Evolutionary conservation across 225 moss, liverwort and hornwort species (phyloP), one percentile per base, ranked within the genome.

Genomic region (Climacium dendroides): DNA sequence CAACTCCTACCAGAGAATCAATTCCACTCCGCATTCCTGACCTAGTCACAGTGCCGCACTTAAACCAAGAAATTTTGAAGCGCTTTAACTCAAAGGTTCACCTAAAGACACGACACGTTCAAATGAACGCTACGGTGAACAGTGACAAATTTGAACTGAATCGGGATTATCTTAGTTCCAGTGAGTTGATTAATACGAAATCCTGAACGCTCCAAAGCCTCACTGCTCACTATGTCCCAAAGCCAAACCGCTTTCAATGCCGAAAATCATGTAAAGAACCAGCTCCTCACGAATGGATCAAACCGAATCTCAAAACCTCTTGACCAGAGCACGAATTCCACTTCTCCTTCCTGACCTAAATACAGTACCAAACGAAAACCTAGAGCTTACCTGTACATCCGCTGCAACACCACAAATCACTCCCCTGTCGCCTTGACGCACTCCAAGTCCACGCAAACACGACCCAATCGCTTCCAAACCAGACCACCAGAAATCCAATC

Each of bases 401-500:
- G 34, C 55, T 20, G 60, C 37, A 79, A 91, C 85, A 54, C 93
- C 90, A n/a, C 92, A 92, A 78, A 92, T 84, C 67, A 91, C 94
- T 93, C 90, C 87, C 72, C 87, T 92, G 90, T 62, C 86, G 78
- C 37, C 86, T 89, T 50, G 91, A 91, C 71, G 91, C 94, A 13
- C 91, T 94, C 86, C 90, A 55, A 90, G 85, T 85, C 89, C 90
- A 81, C 92, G 53, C 79, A 94, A 83, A 76, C 92, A 93, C 91
- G 90, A 91, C 16, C 87, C 69, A 61, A 89, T 77, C 34, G 86
- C 92, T 82, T 89, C 94, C 84, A 94, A 64, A 53, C 93, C 91
- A 63, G 91, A 90, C 29, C 34, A 94, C 34, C 53, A 92, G 80
- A 88, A 61, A 20, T 78, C n/a, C 90, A 90, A 67, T 62, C 54